phyloP scores from a whole-genome alignment of 108 stramenopile genomes.

The Aurantiochytrium sp. region DNA sequence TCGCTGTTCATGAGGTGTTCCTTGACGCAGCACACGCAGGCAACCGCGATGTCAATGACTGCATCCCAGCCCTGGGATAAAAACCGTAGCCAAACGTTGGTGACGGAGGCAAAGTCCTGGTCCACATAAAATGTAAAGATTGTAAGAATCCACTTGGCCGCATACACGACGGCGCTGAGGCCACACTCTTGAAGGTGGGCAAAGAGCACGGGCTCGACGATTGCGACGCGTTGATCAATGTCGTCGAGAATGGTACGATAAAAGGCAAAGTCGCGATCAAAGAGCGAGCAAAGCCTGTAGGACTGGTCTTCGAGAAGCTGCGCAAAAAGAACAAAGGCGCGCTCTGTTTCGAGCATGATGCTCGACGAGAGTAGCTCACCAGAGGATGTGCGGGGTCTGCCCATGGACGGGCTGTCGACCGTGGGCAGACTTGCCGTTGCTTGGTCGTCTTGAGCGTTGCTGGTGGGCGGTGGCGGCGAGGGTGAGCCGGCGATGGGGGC shows the following conservation, averaged over 20 bases:
- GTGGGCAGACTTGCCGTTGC: too few species aligned
- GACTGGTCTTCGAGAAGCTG: not conserved
- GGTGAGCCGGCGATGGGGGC: not conserved
- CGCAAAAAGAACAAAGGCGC: conserved; percentile 12
- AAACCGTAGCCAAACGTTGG: conserved; percentile 1
- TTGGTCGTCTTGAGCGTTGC: not conserved
- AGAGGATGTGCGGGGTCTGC: not conserved
- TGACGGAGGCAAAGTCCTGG: conserved; percentile 12
- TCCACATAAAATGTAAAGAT: conserved; percentile 4
- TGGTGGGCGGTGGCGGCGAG: too few species aligned
- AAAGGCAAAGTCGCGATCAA: not conserved
- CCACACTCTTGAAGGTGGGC: not conserved
- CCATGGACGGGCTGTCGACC: not conserved
- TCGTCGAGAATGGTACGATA: not conserved
- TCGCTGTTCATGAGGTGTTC: conserved; percentile 14
- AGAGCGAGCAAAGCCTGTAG: not conserved
- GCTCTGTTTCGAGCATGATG: conserved; percentile 4
- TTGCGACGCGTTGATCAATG: not conserved
- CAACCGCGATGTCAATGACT: not conserved
- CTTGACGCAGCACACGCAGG: conserved; percentile 16
- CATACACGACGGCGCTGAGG: conserved; percentile 5
- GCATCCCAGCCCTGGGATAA: not conserved
- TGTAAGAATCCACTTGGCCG: conserved; percentile 5
- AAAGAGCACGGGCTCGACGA: not conserved
- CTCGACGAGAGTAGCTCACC: not conserved